Evolutionary conservation across 495 filamentous ascomycete genomes (phyloP), one percentile per base, ranked within the genome.

Genomic region (Lasiosphaeria miniovina): DNA sequence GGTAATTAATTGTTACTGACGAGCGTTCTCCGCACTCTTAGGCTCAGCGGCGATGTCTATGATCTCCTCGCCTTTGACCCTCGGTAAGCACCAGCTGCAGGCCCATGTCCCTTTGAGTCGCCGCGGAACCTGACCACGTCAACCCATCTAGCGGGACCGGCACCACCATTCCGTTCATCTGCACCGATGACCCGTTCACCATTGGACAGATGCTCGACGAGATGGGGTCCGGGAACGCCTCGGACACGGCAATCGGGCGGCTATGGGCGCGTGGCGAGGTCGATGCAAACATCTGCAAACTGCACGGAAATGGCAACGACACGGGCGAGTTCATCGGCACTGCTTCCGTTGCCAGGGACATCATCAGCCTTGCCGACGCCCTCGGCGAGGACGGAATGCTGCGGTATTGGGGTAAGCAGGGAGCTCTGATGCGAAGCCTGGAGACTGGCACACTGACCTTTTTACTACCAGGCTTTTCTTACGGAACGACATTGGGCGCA

Each of bases 21-120:
- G 64, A 34, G 40, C 40, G 1, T 38, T 54, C 12, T 54, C 12
- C 35, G 49, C 24, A 59, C 56, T 38, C 4, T 31, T 61, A 71
- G 69, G 17, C 58, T 70, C 45, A 69, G 64, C 14, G 74, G 76
- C 40, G 70, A 72, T 38, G 45, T 67, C 36, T 71, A 72, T 53
- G 72, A 80, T 62, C 68, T 80, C 6, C 60, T 80, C 46, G 60
- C 63, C 7, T 75, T 76, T 55, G 75, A 75, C 56, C 74, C 76
- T 48, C 73, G 76, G 70, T 72, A 63, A 43, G 4, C 43, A 46
- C 17, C 0, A 14, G 17, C 9, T 32, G 48, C 6, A 11, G 15
- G 12, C 32, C 45, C 31, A 24, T 33, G 36, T 52, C 36, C 14
- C 14, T 41, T 41, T 41, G 7, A 14, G 38, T 41, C 14, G 2